Conservation (phyloP, 1,284 basidiomycete genomes). For the Cutaneotrichosporon arboriforme region DNA sequence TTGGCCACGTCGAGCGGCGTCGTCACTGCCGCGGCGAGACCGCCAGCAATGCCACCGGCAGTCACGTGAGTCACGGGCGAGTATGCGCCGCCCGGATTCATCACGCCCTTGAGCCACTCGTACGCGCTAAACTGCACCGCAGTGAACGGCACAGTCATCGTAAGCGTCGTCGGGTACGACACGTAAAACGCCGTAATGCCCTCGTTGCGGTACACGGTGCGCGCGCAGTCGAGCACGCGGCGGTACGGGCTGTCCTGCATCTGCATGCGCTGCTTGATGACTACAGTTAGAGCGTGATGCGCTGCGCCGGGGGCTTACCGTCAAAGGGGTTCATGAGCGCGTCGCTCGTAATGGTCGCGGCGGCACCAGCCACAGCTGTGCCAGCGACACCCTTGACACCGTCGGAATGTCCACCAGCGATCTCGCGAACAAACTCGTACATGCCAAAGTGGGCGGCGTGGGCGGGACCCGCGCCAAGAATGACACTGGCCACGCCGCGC, state of each 20-base stretch:
- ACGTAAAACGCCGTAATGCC: constrained; percentile 92
- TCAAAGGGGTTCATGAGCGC: constrained; percentile 99
- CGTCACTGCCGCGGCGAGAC: constrained; percentile 88
- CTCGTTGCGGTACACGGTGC: constrained; percentile 74
- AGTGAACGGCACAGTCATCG: constrained; percentile 96
- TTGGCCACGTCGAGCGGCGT: constrained; percentile 99
- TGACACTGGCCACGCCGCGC: constrained; percentile 96
- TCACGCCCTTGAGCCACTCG: constrained; percentile 79
- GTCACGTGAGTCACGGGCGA: constrained; percentile 86
- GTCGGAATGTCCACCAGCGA: constrained; percentile 64
- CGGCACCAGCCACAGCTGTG: constrained; percentile 83
- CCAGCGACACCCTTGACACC: constrained; percentile 44
- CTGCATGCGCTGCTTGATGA: constrained; percentile 99
- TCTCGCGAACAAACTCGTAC: constrained; percentile 90
- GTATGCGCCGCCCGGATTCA: constrained; percentile 83
- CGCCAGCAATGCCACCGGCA: constrained; percentile 88
- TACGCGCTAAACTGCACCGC: constrained; percentile 97
- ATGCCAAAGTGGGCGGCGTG: constrained; percentile 98
- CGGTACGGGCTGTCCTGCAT: constrained; percentile 85
- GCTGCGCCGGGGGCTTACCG: constrained; percentile 55
- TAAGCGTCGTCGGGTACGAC: constrained; percentile 95
- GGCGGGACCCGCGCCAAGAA: constrained; percentile 93
- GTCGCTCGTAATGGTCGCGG: constrained; percentile 90
- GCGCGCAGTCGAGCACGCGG: constrained; percentile 73
- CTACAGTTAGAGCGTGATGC: constrained; percentile 49